Percentiles rank a stretch among this genome's conserved stretches.
These are phyloP conservation scores for Serpula lacrymans DNA, from an alignment of 768 basidiomycete species.

Conservation along the genomic window DNA sequence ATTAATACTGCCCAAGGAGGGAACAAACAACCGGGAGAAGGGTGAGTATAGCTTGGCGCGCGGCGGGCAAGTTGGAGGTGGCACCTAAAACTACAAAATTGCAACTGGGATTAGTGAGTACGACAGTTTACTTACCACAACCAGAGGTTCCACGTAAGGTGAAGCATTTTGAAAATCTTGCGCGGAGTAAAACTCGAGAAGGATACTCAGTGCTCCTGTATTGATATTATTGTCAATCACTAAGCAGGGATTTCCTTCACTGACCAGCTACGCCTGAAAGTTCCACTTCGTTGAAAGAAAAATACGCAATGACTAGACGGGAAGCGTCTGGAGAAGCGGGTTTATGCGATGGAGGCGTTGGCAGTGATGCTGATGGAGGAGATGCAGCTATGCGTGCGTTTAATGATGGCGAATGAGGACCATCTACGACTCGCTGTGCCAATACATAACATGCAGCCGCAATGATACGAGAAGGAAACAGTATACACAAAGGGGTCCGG, in stretches of 20 bases:
- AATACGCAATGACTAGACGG: conserved; percentile 65
- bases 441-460: conserved; percentile 78
- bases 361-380: conserved; percentile 71
- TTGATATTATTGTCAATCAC: conserved; percentile 3
- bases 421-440: conserved; percentile 69
- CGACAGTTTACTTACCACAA: conserved; percentile 40
- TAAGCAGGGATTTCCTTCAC: conserved; percentile 10
- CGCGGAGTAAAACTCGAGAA: conserved; percentile 70
- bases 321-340: conserved; percentile 68
- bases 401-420: conserved; percentile 69
- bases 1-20: conserved; percentile 11
- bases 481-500: conserved; percentile 73
- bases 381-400: conserved; percentile 71
- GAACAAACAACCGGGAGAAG: conserved; percentile 31
- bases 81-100: conserved; percentile 34
- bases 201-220: conserved; percentile 60
- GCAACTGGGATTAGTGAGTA: conserved; percentile 1
- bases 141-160: conserved; percentile 49
- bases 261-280: conserved; percentile 59
- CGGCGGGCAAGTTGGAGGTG: conserved; percentile 41
- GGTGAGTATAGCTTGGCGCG: conserved; percentile 41
- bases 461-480: conserved; percentile 65
- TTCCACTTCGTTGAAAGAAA: conserved; percentile 59
- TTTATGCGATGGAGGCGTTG: conserved; percentile 78
- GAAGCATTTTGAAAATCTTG: conserved; percentile 49